Base-by-base conservation (phyloP, 495 filamentous ascomycete genomes). In the Penicillium herquei region DNA sequence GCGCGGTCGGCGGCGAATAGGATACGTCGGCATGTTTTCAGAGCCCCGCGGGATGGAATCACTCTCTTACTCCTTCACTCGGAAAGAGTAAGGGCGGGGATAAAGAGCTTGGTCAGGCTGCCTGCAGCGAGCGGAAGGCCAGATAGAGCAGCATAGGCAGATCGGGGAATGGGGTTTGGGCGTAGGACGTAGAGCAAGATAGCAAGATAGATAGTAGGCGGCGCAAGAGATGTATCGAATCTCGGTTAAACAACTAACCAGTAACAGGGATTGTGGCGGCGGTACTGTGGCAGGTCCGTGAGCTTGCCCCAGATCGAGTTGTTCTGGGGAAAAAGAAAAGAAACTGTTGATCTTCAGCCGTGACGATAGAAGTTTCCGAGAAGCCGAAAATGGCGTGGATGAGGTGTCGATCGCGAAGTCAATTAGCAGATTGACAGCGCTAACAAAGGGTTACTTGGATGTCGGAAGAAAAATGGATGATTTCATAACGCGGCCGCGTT, bases 1-100 rank as follows among this genome's bases (percentile, higher is more conserved):
- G 56, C 76, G 76, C 43, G 76, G 74, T 48, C 74, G 66, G 56
- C 76, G 76, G 41, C 74, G 74, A 52, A 77, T 70, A 44, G 74
- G 73, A 54, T 75, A 75, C 12, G 67, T 66, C 55, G 70, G 70
- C 70, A 74, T 62, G 34, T 57, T 60, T 53, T 47, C 21, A 57
- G 26, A 54, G 52, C 59, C 54, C 58, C 60, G 54, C 59, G 57
- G 51, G 58, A 26, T 21, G 21, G 46, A 35, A 14, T 49, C 46
- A 21, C 18, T 46, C 43, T 26, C 21, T 26, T 26, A 26, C 21
- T 26, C 21, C 21, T 26, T 26, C 21, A 26, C 21, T 26, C 21
- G 21, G 21, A 26, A 26, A 51, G 35, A 52, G 35, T 47, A 48
- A 44, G 47, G 33, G 33, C 21, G 52, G 45, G 45, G 37, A 34